Evolutionary conservation across 768 basidiomycete genomes (phyloP).

Genomic region (Trametes gibbosa): DNA sequence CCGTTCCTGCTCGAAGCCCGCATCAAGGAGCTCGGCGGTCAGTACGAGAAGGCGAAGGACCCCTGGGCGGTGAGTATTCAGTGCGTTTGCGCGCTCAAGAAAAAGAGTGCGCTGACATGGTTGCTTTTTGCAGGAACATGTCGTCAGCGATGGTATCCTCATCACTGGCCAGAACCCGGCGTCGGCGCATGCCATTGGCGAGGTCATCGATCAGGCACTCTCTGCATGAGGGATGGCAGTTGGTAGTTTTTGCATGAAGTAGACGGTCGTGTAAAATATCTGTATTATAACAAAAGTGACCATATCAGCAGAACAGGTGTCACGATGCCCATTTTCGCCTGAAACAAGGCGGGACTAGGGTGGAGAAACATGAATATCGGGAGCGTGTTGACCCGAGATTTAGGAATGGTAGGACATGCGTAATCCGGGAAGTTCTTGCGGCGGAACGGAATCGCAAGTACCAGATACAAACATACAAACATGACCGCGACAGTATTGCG

Average conservation of each 20-base stretch:
- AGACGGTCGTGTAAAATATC: constrained; percentile 15
- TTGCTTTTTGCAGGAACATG: constrained; percentile 33
- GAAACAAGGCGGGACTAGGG: too few relatives aligned
- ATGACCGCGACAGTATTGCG: too few relatives aligned
- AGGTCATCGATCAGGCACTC: constrained; percentile 55
- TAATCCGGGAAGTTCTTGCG: too few relatives aligned
- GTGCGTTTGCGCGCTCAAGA: not conserved
- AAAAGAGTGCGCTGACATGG: not conserved
- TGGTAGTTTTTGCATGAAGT: too few relatives aligned
- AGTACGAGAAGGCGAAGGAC: constrained; percentile 54
- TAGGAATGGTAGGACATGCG: too few relatives aligned
- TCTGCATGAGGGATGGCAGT: constrained; percentile 5
- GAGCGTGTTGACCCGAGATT: too few relatives aligned
- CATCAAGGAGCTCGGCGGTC: constrained; percentile 62
- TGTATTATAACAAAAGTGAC: too few relatives aligned
- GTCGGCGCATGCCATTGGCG: constrained; percentile 53
- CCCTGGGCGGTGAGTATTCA: constrained; percentile 51
- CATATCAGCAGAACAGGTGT: too few relatives aligned
- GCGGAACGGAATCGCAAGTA: not conserved
- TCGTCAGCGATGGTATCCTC: constrained; percentile 56
- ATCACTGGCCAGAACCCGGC: constrained; percentile 77
- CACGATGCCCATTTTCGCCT: too few relatives aligned
- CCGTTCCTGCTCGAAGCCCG: constrained; percentile 73
- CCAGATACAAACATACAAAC: too few relatives aligned
- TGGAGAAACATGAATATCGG: too few relatives aligned